A percentile compares a stretch with the other conserved stretches of the same genome.
Conservation (phyloP, 257 asterid species). For the Ocimum tenuiflorum region DNA sequence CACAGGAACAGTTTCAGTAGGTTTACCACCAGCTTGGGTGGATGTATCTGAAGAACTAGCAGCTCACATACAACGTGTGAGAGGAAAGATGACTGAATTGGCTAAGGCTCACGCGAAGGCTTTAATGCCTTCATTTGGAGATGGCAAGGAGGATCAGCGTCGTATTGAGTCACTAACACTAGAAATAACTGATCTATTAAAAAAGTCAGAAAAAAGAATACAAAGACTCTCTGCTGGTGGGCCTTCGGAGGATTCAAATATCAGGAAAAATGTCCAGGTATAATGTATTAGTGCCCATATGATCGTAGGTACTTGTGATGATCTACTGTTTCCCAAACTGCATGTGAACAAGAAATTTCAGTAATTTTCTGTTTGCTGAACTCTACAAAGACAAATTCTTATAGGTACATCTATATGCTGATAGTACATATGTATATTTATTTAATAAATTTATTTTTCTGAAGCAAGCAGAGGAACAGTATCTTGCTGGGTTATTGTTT, state of each 20-base stretch:
- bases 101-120: constrained; percentile 98
- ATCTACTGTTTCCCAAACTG: constrained; percentile 13
- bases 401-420: background rate
- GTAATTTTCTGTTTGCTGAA: background rate
- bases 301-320: background rate
- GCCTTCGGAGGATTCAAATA: constrained; percentile 86
- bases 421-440: background rate
- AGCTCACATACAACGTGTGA: constrained; percentile 63
- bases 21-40: constrained; percentile 98
- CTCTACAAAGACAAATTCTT: background rate
- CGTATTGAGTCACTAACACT: constrained; percentile 84
- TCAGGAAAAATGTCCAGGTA: constrained; percentile 98
- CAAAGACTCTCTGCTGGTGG: constrained; percentile 82
- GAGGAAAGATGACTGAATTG: constrained; percentile 75
- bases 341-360: background rate
- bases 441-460: background rate
- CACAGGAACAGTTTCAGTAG: constrained; percentile 78
- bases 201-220: constrained; percentile 66
- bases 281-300: constrained; percentile 17
- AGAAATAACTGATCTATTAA: constrained; percentile 78
- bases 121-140: constrained; percentile 98
- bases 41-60: constrained; percentile 92
- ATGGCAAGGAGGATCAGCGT: constrained; percentile 93
- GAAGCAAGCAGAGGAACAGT: constrained; percentile 2
- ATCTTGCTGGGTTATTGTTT: background rate